Conservation (phyloP, 495 filamentous ascomycete species). For the Penicillium longicatenatum region DNA sequence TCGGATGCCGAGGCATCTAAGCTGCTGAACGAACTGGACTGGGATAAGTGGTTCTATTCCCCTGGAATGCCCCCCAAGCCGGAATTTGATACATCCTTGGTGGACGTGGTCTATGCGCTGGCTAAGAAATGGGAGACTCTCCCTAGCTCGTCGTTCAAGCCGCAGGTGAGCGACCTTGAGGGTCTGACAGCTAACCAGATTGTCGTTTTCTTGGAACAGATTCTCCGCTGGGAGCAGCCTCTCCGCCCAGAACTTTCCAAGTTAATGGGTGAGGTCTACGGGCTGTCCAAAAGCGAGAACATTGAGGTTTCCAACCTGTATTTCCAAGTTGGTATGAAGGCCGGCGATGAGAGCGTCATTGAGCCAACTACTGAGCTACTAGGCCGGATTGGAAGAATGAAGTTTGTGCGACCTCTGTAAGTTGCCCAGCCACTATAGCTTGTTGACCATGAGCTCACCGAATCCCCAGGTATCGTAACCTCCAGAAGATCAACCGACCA, state of each 20-base stretch:
- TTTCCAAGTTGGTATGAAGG: constrained; percentile 73
- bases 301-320: constrained; percentile 82
- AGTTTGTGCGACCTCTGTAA: constrained; percentile 85
- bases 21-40: constrained; percentile 71
- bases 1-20: constrained; percentile 65
- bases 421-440: constrained; percentile 11
- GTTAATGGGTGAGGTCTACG: constrained; percentile 72
- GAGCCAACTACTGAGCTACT: constrained; percentile 71
- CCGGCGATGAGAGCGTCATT: constrained; percentile 66
- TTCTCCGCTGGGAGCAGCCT: constrained; percentile 64
- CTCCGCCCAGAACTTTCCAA: constrained; percentile 63
- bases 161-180: constrained; percentile 65
- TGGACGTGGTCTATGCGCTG: constrained; percentile 80
- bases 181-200: constrained; percentile 81
- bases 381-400: constrained; percentile 88
- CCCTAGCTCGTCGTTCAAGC: constrained; percentile 57
- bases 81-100: constrained; percentile 83
- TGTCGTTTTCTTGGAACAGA: constrained; percentile 81
- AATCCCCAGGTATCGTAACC: constrained; percentile 55
- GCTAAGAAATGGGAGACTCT: constrained; percentile 73
- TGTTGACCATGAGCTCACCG: constrained; percentile 17
- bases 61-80: constrained; percentile 90
- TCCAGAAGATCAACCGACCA: constrained; percentile 70
- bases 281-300: constrained; percentile 68
- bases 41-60: constrained; percentile 83